Percentiles rank a stretch among this genome's conserved stretches.
These are phyloP conservation scores for Mycena sanguinolenta DNA, from an alignment of 768 basidiomycete genomes.

Conservation along the genomic window DNA sequence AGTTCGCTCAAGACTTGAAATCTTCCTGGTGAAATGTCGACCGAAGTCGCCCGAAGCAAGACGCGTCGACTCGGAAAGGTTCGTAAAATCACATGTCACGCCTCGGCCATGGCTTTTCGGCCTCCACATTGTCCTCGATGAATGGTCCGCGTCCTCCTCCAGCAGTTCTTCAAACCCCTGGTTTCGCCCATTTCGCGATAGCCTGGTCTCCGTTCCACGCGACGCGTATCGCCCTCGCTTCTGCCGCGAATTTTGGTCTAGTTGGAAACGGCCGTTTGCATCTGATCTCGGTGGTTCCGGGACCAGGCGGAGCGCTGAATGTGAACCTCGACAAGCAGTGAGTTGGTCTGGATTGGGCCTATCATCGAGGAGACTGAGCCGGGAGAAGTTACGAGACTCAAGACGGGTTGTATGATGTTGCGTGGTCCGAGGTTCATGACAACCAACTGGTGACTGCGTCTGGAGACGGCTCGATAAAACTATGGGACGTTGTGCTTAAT, in stretches of 20 bases:
- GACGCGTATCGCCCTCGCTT: constrained; percentile 80
- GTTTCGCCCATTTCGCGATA: constrained; percentile 85
- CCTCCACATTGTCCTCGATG: constrained; percentile 38
- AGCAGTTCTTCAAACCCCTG: constrained; percentile 76
- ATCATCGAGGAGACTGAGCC: constrained; percentile 37
- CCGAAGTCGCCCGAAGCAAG: too few species aligned
- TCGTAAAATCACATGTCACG: constrained; percentile 29
- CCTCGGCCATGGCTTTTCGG: constrained; percentile 3
- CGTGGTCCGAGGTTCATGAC: constrained; percentile 96
- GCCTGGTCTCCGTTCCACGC: constrained; percentile 92
- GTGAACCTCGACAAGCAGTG: constrained; percentile 78
- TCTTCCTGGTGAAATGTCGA: too few species aligned
- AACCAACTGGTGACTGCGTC: constrained; percentile 92
- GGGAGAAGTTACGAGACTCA: constrained; percentile 84
- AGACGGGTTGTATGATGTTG: constrained; percentile 90
- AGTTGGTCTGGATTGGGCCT: constrained; percentile 46
- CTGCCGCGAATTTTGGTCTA: constrained; percentile 93
- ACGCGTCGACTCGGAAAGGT: too few species aligned
- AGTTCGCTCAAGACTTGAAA: too few species aligned
- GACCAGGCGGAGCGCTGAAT: constrained; percentile 57
- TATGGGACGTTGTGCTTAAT: constrained; percentile 92
- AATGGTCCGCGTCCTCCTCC: constrained; percentile 56
- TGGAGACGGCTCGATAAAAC: constrained; percentile 89
- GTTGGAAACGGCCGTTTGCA: constrained; percentile 96
- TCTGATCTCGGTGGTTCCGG: constrained; percentile 66